Percentiles rank a stretch among this genome's conserved stretches.
These are phyloP conservation scores for Mortierella sp. DNA, from an alignment of 371 early-diverging fungal genomes.

Conservation along the genomic window DNA sequence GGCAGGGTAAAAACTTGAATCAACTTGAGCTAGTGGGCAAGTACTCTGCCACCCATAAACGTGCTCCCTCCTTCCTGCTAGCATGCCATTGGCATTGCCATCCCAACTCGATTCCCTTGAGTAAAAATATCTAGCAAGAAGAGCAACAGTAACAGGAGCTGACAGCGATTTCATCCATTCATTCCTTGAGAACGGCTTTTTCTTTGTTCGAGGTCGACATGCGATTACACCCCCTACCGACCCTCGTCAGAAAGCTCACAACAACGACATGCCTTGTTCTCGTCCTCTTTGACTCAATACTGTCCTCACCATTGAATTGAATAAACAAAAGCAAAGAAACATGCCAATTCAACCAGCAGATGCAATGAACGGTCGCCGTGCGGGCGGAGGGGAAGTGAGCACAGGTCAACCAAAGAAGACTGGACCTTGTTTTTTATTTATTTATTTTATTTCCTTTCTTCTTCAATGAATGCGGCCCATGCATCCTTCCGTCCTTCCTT, in stretches of 20 bases:
- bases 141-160: too few species aligned
- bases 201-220: too few species aligned
- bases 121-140: too few species aligned
- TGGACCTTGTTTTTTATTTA: neutral
- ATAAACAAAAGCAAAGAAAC: neutral
- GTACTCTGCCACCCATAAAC: neutral
- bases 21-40: neutral
- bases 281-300: too few species aligned
- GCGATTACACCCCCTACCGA: too few species aligned
- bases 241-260: too few species aligned
- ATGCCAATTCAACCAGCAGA: neutral
- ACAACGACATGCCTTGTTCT: too few species aligned
- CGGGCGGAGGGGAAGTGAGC: neutral
- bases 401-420: neutral
- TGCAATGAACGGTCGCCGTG: neutral
- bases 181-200: too few species aligned
- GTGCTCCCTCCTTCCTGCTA: neutral
- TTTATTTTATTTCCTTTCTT: neutral
- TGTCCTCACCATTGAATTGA: too few species aligned
- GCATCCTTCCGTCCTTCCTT: neutral
- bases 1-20: too few species aligned
- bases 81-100: neutral
- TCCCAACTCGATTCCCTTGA: neutral
- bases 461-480: neutral
- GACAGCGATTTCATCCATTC: too few species aligned